phyloP scores from a whole-genome alignment of 192 early-diverging fungal genomes.

The Bifiguratus adelaidae region DNA sequence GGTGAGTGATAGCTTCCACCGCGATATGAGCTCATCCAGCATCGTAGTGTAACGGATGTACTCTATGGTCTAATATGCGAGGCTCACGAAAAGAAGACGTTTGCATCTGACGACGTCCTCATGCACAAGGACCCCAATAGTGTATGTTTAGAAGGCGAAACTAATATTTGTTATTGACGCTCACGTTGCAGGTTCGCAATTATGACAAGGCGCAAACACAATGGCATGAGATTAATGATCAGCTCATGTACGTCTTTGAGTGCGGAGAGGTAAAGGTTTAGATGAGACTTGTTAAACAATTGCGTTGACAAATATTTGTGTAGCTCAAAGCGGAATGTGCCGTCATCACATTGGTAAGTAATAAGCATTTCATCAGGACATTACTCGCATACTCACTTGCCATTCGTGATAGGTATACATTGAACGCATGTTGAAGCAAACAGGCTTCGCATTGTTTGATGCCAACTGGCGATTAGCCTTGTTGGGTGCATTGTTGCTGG shows the following conservation, averaged over 20 bases:
- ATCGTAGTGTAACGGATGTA: not conserved
- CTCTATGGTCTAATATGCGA: slow-evolving; percentile 4
- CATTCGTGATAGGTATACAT: no score
- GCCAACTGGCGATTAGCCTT: slow-evolving; percentile 35
- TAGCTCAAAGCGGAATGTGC: slow-evolving; percentile 16
- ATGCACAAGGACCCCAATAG: not conserved
- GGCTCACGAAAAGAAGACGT: not conserved
- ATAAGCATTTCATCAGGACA: no score
- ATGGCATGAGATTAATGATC: slow-evolving; percentile 17
- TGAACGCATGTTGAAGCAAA: slow-evolving; percentile 54
- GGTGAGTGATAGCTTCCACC: no score
- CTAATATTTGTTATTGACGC: no score
- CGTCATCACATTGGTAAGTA: slow-evolving; percentile 18
- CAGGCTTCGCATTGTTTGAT: slow-evolving; percentile 41
- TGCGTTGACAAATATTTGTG: no score
- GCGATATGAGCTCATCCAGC: no score
- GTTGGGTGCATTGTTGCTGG: slow-evolving; percentile 57
- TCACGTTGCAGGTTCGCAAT: not conserved
- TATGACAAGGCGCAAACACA: slow-evolving; percentile 2
- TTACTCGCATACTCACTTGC: no score
- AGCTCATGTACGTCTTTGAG: slow-evolving; percentile 18
- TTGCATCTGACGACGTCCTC: not conserved
- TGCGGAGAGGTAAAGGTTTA: slow-evolving; percentile 19
- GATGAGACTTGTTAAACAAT: no score
- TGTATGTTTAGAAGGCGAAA: no score